Base-by-base conservation (phyloP, 345 rosid genomes). In the Salix viminalis region DNA sequence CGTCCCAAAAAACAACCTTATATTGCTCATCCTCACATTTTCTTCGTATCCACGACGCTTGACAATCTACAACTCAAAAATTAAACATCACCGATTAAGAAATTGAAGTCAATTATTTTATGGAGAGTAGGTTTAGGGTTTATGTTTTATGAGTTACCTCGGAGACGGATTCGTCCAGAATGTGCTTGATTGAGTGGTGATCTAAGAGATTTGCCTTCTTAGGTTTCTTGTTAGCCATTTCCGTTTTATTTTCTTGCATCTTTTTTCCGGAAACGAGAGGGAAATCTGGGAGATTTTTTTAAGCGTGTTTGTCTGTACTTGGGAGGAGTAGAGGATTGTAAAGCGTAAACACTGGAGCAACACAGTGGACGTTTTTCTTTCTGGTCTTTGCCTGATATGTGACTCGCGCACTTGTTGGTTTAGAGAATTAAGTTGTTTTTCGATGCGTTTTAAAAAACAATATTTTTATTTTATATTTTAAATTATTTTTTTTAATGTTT, bases 161-260 rank as follows among this genome's bases (percentile, higher is more conserved):
- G 24, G 97, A 83, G 77, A 89, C 95, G 71, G 95, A 86, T 84
- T 96, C 99, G 75, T 96, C 99, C 61, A 94, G 98, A 75, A 88
- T 71, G 87, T 96, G 95, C 82, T 96, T 96, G 89, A 96, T 89
- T 44, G 98, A 92, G 88, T 92, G 80, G 83, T 94, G 99, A 86
- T 96, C 99, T 66, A 94, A 77, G 36, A 96, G 93, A 86, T 94
- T 96, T 50, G 94, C 88, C 83, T 94, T 94, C 91, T 90, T 96
- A 30, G 87, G 88, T 77, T 73, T 88, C 75, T 91, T 90, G 82
- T 56, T 86, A 37, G 84, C 84, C 77, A 77, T 81, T 76, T 89
- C 98, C 37, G 80, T 36, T 71, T 87, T 86, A 77, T 87, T 87
- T 60, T 88, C 92, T 78, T 86, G 87, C 96, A 90, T 83, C 37